Conservation (phyloP, 805 yeast species). For the Candida caryicola region DNA sequence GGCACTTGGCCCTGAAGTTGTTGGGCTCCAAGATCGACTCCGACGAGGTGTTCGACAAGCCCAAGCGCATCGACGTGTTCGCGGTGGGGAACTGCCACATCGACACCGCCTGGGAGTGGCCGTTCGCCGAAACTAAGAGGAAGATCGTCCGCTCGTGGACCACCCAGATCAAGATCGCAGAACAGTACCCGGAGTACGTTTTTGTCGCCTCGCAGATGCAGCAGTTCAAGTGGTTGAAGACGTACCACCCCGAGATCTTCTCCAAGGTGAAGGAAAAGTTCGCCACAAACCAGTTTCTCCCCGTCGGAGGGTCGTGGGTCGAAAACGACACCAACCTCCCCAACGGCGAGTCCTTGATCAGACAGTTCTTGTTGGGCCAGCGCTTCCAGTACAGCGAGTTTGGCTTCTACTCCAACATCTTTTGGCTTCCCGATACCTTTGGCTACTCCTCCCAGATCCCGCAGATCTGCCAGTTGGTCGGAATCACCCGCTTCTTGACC, state of each 20-base stretch:
- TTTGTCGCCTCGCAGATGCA: constrained; percentile 96
- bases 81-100: constrained; percentile 95
- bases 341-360: constrained; percentile 82
- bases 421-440: constrained; percentile 97
- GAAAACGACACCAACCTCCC: constrained; percentile 96
- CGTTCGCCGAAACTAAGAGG: constrained; percentile 94
- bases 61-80: constrained; percentile 54
- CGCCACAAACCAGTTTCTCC: constrained; percentile 71
- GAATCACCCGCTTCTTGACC: constrained; percentile 79
- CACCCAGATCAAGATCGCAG: constrained; percentile 80
- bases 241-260: constrained; percentile 83
- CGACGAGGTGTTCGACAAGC: constrained; percentile 51
- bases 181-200: constrained; percentile 85
- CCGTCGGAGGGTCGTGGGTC: constrained; percentile 98
- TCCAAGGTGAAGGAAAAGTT: constrained; percentile 62
- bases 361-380: constrained; percentile 91
- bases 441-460: constrained; percentile 96
- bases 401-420: constrained; percentile 69
- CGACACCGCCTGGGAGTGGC: constrained; percentile 99
- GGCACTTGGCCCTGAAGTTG: constrained; percentile 59
- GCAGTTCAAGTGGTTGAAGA: constrained; percentile 87
- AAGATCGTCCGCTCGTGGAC: constrained; percentile 95
- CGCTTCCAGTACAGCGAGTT: constrained; percentile 77
- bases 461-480: constrained; percentile 84
- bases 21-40: constrained; percentile 68